These are phyloP conservation scores for Colletotrichum salicis DNA, from an alignment of 2,329 filamentous ascomycete genomes.

Conservation along the genomic window DNA sequence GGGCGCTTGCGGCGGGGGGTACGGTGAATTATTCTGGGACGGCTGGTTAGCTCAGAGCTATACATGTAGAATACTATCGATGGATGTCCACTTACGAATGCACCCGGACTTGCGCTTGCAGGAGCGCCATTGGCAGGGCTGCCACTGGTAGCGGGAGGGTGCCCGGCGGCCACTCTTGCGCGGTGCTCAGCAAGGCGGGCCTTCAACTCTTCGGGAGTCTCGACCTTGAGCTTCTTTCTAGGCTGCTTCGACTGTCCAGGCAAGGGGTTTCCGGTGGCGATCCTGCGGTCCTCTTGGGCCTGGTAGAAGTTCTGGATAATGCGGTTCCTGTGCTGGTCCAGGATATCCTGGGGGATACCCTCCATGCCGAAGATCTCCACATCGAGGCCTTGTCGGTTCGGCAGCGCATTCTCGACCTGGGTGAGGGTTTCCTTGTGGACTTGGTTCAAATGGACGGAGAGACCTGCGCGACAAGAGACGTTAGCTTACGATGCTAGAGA, in stretches of 20 bases:
- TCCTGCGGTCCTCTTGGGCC: conserved; percentile 83
- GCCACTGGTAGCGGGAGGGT: conserved; percentile 60
- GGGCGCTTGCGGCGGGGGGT: conserved; percentile 47
- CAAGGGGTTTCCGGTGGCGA: conserved; percentile 84
- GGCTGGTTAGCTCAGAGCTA: conserved; percentile 36
- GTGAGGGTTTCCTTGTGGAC: conserved; percentile 95
- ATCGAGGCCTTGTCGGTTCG: conserved; percentile 85
- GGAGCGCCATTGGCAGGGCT: conserved; percentile 53
- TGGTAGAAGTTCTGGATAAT: conserved; percentile 89
- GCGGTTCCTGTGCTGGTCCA: conserved; percentile 85
- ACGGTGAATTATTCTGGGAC: conserved; percentile 51
- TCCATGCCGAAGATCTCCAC: conserved; percentile 99
- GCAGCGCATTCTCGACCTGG: conserved; percentile 90
- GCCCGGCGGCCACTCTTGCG: conserved; percentile 71
- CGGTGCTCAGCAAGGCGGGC: conserved; percentile 82
- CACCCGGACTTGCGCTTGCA: conserved; percentile 58
- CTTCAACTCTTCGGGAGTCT: conserved; percentile 82
- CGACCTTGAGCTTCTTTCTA: conserved; percentile 77
- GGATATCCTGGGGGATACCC: conserved; percentile 87
- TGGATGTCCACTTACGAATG: conserved; percentile 64
- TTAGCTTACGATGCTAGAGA: conserved; percentile 16
- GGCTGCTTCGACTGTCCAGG: conserved; percentile 75
- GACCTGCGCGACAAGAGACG: conserved; percentile 64
- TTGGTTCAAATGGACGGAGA: conserved; percentile 97
- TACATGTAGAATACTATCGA: neutral